Conservation (phyloP, 345 rosid species). For the Rhizophora mangle region DNA sequence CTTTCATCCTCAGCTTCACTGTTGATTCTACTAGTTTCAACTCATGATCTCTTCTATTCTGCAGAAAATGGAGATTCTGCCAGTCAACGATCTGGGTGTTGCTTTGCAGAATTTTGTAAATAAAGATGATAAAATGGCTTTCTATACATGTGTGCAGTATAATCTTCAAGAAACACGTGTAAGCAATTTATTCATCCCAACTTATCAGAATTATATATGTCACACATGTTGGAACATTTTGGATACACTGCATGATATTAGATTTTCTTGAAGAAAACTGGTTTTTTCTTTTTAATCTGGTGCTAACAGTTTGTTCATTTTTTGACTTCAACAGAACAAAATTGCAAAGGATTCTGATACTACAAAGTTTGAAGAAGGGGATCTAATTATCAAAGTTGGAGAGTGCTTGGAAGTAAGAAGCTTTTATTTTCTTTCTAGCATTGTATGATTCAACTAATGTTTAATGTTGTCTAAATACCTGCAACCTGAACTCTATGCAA, state of each 20-base stretch:
- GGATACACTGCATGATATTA: neutral
- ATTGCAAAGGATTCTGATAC: conserved; percentile 74
- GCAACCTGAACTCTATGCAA: neutral
- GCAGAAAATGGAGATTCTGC: conserved; percentile 99
- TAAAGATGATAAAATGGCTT: conserved; percentile 94
- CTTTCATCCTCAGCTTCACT: neutral
- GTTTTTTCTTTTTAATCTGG: conserved; percentile 1
- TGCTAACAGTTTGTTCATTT: conserved; percentile 20
- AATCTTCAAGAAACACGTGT: conserved; percentile 97
- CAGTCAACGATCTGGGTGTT: conserved; percentile 89
- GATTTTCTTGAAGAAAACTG: neutral
- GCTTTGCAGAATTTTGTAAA: conserved; percentile 94
- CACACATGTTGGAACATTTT: conserved; percentile 4
- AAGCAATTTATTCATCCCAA: conserved; percentile 30
- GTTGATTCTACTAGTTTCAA: neutral
- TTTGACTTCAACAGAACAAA: conserved; percentile 53
- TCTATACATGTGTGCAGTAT: conserved; percentile 74
- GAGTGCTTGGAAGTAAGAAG: conserved; percentile 87
- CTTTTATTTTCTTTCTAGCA: conserved; percentile 3
- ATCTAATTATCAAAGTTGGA: conserved; percentile 84
- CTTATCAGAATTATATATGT: conserved; percentile 1
- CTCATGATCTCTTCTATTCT: conserved; percentile 22
- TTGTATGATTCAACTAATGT: neutral
- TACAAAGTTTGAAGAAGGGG: conserved; percentile 62
- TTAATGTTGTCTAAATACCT: neutral